Evolutionary conservation across 2,329 filamentous ascomycete genomes (phyloP).

Genomic region (Arachnopeziza araneosa): DNA sequence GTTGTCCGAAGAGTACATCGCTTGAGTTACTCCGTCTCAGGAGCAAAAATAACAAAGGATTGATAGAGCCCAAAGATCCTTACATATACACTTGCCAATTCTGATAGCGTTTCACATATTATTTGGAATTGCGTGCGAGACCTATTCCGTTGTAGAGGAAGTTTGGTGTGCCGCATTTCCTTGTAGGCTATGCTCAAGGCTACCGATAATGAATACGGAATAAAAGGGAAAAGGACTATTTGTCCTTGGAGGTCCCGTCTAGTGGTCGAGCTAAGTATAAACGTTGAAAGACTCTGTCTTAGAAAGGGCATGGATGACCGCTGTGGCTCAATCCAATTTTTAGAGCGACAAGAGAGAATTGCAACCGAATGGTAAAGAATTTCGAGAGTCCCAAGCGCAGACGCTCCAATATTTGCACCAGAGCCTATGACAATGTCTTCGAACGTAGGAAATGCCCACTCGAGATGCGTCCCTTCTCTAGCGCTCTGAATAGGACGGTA

Average conservation of each 20-base stretch:
- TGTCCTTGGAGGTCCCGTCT: conserved; percentile 33
- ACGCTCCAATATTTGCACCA: conserved; percentile 15
- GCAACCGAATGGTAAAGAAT: conserved; percentile 59
- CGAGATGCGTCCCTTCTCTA: conserved; percentile 23
- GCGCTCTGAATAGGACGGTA: conserved; percentile 46
- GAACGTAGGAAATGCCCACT: conserved; percentile 24
- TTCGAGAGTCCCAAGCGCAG: conserved; percentile 43
- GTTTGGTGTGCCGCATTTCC: conserved; percentile 56
- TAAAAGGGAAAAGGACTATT: conserved; percentile 45
- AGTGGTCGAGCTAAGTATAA: conserved; percentile 15
- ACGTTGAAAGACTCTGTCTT: conserved; percentile 19
- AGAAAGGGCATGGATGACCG: conserved; percentile 20
- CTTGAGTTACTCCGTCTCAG: no score
- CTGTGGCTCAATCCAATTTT: conserved; percentile 14
- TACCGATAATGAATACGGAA: conserved; percentile 57
- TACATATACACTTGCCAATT: conserved; percentile 52
- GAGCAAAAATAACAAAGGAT: no score
- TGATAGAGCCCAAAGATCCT: no score
- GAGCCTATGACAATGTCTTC: conserved; percentile 26
- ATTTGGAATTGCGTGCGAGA: conserved; percentile 49
- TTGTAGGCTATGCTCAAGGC: conserved; percentile 57
- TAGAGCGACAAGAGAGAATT: conserved; percentile 52
- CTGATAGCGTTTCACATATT: conserved; percentile 47
- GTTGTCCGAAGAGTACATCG: no score
- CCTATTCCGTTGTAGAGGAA: conserved; percentile 53